Conservation (phyloP, 257 asterid species). For the Solanum rostratum region DNA sequence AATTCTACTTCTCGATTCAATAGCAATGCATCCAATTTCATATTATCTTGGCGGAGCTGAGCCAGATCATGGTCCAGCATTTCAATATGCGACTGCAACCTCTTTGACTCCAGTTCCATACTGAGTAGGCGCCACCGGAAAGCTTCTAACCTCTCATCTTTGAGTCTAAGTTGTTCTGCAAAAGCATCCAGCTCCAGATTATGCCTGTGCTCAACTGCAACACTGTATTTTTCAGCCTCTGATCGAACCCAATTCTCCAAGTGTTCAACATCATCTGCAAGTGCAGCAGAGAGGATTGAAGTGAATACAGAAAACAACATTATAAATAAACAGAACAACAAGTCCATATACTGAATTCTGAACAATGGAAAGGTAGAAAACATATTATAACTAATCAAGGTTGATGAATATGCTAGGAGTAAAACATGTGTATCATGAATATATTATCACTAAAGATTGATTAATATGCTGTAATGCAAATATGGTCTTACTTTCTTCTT, state of each 20-base stretch:
- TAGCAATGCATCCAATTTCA: constrained; percentile 44
- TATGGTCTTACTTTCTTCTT: constrained; percentile 38
- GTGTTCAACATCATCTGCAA: constrained; percentile 29
- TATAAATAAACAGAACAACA: neutral
- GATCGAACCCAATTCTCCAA: constrained; percentile 44
- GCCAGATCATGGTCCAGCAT: constrained; percentile 40
- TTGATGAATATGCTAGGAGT: neutral
- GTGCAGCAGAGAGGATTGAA: neutral
- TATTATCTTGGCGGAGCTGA: constrained; percentile 49
- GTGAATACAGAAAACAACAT: neutral
- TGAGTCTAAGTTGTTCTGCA: constrained; percentile 67
- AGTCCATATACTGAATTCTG: neutral
- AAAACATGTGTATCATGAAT: neutral
- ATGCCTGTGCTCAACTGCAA: constrained; percentile 44
- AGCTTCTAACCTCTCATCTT: constrained; percentile 72
- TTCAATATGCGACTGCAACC: constrained; percentile 46
- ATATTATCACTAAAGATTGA: neutral
- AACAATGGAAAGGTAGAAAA: neutral
- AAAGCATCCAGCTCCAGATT: constrained; percentile 68
- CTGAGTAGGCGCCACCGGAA: constrained; percentile 65
- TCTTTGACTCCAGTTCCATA: constrained; percentile 74
- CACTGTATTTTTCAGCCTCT: constrained; percentile 35
- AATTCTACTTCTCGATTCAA: constrained; percentile 53
- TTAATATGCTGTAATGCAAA: neutral
- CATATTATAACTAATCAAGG: neutral